These are phyloP conservation scores for Colletotrichum tanaceti DNA, from an alignment of 2,329 filamentous ascomycete genomes.

Conservation along the genomic window DNA sequence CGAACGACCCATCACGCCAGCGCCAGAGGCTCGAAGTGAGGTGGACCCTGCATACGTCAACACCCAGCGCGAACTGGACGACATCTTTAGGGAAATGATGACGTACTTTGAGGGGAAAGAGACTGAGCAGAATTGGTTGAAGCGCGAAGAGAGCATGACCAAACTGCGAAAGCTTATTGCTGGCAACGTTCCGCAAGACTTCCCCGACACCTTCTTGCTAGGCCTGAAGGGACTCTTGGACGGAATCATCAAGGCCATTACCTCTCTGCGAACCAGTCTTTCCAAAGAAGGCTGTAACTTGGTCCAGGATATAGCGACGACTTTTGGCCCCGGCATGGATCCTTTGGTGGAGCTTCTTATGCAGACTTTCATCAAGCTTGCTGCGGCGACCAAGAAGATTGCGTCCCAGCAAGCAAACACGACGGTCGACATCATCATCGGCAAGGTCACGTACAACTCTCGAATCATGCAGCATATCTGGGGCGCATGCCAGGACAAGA, in stretches of 20 bases:
- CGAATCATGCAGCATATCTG: slow-evolving; percentile 89
- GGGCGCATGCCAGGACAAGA: slow-evolving; percentile 89
- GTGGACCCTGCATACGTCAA: slow-evolving; percentile 88
- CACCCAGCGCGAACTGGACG: slow-evolving; percentile 87
- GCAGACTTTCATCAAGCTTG: slow-evolving; percentile 90
- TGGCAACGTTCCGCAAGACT: slow-evolving; percentile 86
- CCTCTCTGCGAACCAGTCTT: slow-evolving; percentile 87
- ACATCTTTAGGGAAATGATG: slow-evolving; percentile 84
- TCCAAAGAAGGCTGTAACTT: slow-evolving; percentile 87
- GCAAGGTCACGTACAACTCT: slow-evolving; percentile 80
- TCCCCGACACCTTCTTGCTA: slow-evolving; percentile 74
- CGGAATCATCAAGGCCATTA: slow-evolving; percentile 87
- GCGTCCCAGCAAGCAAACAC: slow-evolving; percentile 83
- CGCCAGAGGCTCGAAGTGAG: slow-evolving; percentile 73
- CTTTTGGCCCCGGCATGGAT: slow-evolving; percentile 82
- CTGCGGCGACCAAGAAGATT: slow-evolving; percentile 92
- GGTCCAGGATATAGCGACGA: slow-evolving; percentile 84
- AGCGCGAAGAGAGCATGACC: slow-evolving; percentile 82
- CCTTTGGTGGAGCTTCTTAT: slow-evolving; percentile 90
- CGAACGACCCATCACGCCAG: slow-evolving; percentile 70
- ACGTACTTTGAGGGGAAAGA: slow-evolving; percentile 87
- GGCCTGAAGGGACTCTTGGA: slow-evolving; percentile 82
- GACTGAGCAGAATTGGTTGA: slow-evolving; percentile 90
- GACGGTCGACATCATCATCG: slow-evolving; percentile 84
- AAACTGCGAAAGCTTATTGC: slow-evolving; percentile 83